Evolutionary conservation across 1,139 yeast genomes (phyloP).

Genomic region (Meyerozyma athensensis): DNA sequence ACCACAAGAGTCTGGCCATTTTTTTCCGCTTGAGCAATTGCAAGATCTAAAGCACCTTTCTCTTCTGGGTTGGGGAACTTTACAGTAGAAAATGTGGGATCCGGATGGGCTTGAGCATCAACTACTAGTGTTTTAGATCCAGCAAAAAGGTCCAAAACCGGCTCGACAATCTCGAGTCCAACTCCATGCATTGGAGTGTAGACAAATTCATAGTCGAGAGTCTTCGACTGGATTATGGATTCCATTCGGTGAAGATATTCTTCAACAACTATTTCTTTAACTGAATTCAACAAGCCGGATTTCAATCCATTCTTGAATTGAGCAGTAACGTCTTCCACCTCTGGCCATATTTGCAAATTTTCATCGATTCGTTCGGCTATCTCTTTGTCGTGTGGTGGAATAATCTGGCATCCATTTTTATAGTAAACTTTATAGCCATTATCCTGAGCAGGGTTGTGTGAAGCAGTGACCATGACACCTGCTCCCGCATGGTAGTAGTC

Average conservation of each 20-base stretch:
- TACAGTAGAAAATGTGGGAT: constrained; percentile 84
- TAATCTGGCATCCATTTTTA: constrained; percentile 91
- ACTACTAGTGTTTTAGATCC: constrained; percentile 33
- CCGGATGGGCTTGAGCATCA: constrained; percentile 62
- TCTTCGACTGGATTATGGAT: constrained; percentile 18
- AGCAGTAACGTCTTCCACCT: constrained; percentile 45
- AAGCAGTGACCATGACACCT: constrained; percentile 96
- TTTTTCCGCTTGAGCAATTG: constrained; percentile 52
- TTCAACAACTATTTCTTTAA: constrained; percentile 28
- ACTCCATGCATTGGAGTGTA: constrained; percentile 98
- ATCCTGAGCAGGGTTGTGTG: constrained; percentile 90
- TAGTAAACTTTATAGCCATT: constrained; percentile 96
- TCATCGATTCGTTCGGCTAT: constrained; percentile 62
- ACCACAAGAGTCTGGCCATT: constrained; percentile 51
- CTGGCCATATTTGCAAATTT: constrained; percentile 59
- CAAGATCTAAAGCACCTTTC: constrained; percentile 78
- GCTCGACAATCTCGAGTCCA: constrained; percentile 52
- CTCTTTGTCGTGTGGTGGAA: constrained; percentile 79
- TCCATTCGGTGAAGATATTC: constrained; percentile 32
- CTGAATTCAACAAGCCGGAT: constrained; percentile 19
- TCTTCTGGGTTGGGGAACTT: constrained; percentile 95
- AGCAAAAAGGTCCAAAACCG: constrained; percentile 31
- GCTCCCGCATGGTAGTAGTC: constrained; percentile 59
- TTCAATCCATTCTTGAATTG: constrained; percentile 25
- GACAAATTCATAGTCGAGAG: constrained; percentile 45